Base-by-base conservation (phyloP, 2,329 filamentous ascomycete genomes). In the Sclerotinia minor region DNA sequence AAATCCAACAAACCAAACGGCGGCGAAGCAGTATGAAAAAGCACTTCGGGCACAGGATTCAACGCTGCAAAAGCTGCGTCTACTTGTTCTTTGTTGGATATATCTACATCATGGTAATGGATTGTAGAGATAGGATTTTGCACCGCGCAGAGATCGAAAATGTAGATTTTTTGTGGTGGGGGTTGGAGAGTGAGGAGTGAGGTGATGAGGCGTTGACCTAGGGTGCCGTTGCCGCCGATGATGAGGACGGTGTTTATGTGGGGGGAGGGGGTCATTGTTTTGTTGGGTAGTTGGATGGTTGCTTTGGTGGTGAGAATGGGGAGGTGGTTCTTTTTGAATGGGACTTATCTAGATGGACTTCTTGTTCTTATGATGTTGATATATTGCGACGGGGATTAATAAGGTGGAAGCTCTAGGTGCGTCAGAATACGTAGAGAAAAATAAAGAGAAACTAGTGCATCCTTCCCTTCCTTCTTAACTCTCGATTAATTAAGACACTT, bases 201-300 rank as follows among this genome's bases (percentile, higher is more conserved):
- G 79, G 88, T 85, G 77, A 94, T 88, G 73, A 94, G 88, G 79
- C 92, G 90, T 79, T 91, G 88, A 77, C 91, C 91, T n/a, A 94
- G 84, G 79, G 93, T 92, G 72, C 91, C 91, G 78, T 91, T 93
- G 77, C 91, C 91, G 75, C 91, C 91, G 73, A 93, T 87, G 72
- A 94, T 88, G 73, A 93, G 83, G 75, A 92, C 89, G 71, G 68
- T 65, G 15, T 59, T 38, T 24, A 59, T 45, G 17, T 17, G 44
- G 7, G 15, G 3, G 6, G 15, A 5, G 19, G 44, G 19, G 6
- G 4, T 19, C 44, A 45, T 45, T 17, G 15, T 45, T 17, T 2
- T 13, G 15, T 45, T 45, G 15, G 17, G 17, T 45, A 3, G 4
- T 45, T 45, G 1, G 13, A n/a, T n/a, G n/a, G n/a, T n/a, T n/a